Base-by-base conservation (phyloP, 495 filamentous ascomycete genomes). In the Hyaloscypha finlandica region DNA sequence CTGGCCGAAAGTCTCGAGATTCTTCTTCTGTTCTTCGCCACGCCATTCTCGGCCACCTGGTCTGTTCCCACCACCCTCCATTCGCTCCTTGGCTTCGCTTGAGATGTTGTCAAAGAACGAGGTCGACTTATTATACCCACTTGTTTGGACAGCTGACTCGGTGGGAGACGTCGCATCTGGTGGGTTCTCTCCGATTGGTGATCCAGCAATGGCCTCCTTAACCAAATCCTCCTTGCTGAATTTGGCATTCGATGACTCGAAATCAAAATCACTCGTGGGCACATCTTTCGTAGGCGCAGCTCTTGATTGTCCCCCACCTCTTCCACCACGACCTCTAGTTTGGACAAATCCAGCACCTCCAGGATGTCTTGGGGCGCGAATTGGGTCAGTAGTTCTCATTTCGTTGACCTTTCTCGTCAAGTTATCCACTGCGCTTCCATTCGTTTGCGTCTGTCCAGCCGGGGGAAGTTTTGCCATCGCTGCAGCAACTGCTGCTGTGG, bases 101-200 rank as follows among this genome's bases (percentile, higher is more conserved):
- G 91, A 94, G 72, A 99, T 97, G 73, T 99, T 96, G 74, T 99
- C 95, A 73, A 98, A 99, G 81, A 99, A 99, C 4, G 90, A 94
- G 6, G 77, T 85, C 2, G 85, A 79, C 76, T 91, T 95, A 80
- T 96, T 93, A 80, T 99, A 99, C 16, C 85, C 84, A 37, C 79
- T 67, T 4, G 78, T 52, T 16, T 76, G 70, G 22, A 77, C 79
- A 74, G 78, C 42, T 45, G 64, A 59, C 59, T 77, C 79, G 8
- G 74, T 70, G 8, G 76, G 71, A 37, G 80, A 80, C 14, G 19
- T 35, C 8, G 80, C 79, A 19, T 77, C 80, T 45, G 80, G 79
- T 6, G 80, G 78, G 9, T 77, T 80, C 54, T 91, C 90, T 8
- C 74, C 77, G n/a, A 88, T 69, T 3, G 92, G 89, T 12, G 89